These are phyloP conservation scores for Neckera pumila DNA, from an alignment of 225 moss, liverwort and hornwort species.

Conservation along the genomic window DNA sequence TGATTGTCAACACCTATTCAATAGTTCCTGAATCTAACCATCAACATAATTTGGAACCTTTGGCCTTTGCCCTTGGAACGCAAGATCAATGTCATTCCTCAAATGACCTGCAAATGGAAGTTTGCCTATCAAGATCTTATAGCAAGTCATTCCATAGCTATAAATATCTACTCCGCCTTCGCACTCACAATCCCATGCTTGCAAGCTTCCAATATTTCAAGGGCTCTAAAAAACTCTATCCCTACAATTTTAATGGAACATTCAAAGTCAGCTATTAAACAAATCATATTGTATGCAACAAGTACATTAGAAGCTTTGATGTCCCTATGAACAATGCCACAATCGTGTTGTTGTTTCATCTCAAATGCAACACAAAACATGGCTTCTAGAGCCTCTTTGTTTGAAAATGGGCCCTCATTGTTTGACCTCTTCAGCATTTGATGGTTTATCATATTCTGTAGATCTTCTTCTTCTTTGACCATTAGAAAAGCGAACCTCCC, in stretches of 20 bases:
- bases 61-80: neutral
- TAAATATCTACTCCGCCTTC: accelerated
- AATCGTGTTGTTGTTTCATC: neutral
- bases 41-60: neutral
- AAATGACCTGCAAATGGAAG: neutral
- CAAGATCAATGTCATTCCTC: neutral
- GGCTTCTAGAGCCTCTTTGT: accelerated
- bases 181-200: neutral
- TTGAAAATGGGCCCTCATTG: no score
- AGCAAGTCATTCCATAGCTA: neutral
- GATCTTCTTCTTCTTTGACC: no score
- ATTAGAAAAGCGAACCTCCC: no score
- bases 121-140: neutral
- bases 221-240: neutral
- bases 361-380: neutral
- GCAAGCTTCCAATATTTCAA: neutral
- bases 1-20: neutral
- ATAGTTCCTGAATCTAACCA: neutral
- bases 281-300: no score
- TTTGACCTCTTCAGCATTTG: no score
- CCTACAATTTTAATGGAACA: neutral
- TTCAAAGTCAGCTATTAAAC: neutral
- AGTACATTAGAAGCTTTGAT: neutral
- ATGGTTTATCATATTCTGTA: no score
- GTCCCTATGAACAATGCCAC: neutral